Evolutionary conservation across 306 rosid genomes (phyloP), one percentile per base, ranked within the genome.

Genomic region (apple (Malus domestica)): DNA sequence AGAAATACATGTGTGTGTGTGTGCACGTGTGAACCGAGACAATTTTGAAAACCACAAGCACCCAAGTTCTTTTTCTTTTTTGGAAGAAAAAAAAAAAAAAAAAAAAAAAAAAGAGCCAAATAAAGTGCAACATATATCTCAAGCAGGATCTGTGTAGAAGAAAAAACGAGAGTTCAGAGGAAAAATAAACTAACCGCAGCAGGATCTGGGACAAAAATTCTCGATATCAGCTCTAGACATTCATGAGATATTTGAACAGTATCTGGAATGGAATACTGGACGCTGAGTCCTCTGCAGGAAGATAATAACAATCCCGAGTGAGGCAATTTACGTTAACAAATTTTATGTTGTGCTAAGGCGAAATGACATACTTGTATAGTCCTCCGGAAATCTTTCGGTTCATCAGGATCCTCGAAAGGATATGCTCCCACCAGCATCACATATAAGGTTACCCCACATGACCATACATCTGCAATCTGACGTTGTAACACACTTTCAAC

Each of bases 391-490:
- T 93, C 96, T 79, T 79, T 90, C 45, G 98, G 96, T 73, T 90
- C 90, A 69, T 80, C 86, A 71, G 96, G 98, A 84, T 93, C 98
- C 83, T 93, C 98, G 59, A 93, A 93, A 82, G 98, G 98, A 78
- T 93, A 93, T 71, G 86, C 82, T 76, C 97, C 97, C 59, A 93
- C 92, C 30, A 93, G 84, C 97, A 93, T 91, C 81, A 93, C 98
- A 65, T 88, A 93, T 69, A 93, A 89, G 86, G 97, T 91, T 57
- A 91, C 98, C 67, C 97, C 98, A 87, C 97, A 91, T 6, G 98
- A 93, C 98, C 98, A 93, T 44, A 93, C 97, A 91, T 91, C 98
- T 68, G 98, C 97, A 76, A 85, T 79, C 98, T 93, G 90, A 76
- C 70, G 76, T 52, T 78, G 57, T 60, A 83, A 76, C 27, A 76